Percentiles rank a stretch among this genome's conserved stretches.
phyloP scores from a whole-genome alignment of 192 early-diverging fungal species.

The Paraglomus brasilianum region DNA sequence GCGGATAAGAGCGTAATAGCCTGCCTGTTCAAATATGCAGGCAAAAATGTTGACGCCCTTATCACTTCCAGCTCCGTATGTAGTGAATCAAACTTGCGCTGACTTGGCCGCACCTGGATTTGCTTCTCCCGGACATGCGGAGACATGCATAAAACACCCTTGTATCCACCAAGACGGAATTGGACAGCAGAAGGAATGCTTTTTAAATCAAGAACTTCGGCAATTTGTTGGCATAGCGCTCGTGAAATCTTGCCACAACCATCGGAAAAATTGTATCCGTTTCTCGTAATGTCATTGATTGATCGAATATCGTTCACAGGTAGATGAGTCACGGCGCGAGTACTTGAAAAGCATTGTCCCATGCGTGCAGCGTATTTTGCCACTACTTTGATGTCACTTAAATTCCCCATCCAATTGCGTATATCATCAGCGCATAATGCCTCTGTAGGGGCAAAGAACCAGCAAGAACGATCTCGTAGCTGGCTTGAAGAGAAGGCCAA shows the following conservation, averaged over 20 bases:
- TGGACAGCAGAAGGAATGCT: slow-evolving; percentile 62
- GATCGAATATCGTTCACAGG: slow-evolving; percentile 38
- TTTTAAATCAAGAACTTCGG: slow-evolving; percentile 39
- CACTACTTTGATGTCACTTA: slow-evolving; percentile 59
- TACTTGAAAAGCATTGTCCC: slow-evolving; percentile 75
- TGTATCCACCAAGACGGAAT: slow-evolving; percentile 66
- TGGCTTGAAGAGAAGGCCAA: slow-evolving; percentile 64
- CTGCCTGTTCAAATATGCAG: slow-evolving; percentile 63
- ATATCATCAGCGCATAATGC: slow-evolving; percentile 52
- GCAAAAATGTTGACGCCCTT: slow-evolving; percentile 48
- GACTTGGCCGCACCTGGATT: slow-evolving; percentile 54
- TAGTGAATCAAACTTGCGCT: slow-evolving; percentile 57
- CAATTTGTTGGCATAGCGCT: slow-evolving; percentile 45
- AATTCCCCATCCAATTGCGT: slow-evolving; percentile 69
- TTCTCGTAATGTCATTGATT: slow-evolving; percentile 58
- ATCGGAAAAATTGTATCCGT: slow-evolving; percentile 69
- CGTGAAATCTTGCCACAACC: slow-evolving; percentile 67
- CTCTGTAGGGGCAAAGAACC: slow-evolving; percentile 64
- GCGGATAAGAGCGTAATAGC: slow-evolving; percentile 58
- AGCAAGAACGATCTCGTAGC: slow-evolving; percentile 62
- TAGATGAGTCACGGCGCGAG: slow-evolving; percentile 49
- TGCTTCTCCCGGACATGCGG: slow-evolving; percentile 32
- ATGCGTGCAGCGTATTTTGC: slow-evolving; percentile 70
- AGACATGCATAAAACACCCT: slow-evolving; percentile 57
- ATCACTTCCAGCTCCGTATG: slow-evolving; percentile 59